A percentile compares a stretch with the other conserved stretches of the same genome.
Conservation (phyloP, 257 asterid genomes). For the Plantago elongata region DNA sequence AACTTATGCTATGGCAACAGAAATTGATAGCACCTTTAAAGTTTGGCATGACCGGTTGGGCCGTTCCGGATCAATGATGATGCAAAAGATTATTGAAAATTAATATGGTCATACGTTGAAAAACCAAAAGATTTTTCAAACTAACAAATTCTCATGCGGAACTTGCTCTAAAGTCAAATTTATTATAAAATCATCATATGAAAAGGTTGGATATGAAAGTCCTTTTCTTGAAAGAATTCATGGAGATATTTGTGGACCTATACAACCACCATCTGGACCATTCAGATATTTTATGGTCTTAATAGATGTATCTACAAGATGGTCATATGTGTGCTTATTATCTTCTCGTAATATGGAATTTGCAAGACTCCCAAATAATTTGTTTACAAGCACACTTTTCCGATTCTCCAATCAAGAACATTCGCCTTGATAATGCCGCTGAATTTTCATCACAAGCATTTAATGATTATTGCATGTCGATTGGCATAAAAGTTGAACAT, state of each 20-base stretch:
- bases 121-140: not conserved
- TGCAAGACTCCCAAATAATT: not conserved
- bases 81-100: not conserved
- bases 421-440: not conserved
- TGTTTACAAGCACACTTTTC: not conserved
- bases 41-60: not conserved
- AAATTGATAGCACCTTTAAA: too few relatives aligned
- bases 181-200: too few relatives aligned
- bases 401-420: not conserved
- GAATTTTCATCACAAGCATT: not conserved
- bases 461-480: too few relatives aligned
- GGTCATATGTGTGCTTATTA: not conserved
- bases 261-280: not conserved
- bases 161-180: too few relatives aligned
- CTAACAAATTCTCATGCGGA: not conserved
- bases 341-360: not conserved
- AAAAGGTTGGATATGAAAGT: too few relatives aligned
- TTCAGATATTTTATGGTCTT: too few relatives aligned
- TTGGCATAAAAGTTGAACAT: too few relatives aligned
- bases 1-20: not conserved
- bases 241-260: not conserved
- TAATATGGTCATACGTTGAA: not conserved
- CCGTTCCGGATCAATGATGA: not conserved
- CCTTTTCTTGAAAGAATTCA: not conserved
- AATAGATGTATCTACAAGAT: not conserved